Conservation (phyloP, 208 protist species). For the Crithidia acanthocephali region DNA sequence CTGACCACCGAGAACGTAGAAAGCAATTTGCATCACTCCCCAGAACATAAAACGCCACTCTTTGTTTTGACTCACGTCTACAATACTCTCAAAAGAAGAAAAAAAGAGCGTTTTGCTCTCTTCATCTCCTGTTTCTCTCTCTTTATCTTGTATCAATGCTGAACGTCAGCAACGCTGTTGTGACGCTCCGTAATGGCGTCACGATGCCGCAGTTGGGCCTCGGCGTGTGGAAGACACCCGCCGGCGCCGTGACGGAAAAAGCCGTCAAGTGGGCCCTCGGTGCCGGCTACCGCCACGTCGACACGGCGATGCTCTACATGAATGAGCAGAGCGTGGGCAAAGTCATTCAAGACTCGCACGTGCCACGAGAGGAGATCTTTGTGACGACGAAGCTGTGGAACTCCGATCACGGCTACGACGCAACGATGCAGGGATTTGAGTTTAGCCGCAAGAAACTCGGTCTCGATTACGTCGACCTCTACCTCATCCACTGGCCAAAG, state of each 20-base stretch:
- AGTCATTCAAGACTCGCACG: constrained; percentile 46
- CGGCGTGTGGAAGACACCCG: constrained; percentile 69
- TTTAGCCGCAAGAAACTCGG: constrained; percentile 68
- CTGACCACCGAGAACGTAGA: too few relatives aligned
- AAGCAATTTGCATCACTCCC: too few relatives aligned
- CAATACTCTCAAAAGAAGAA: too few relatives aligned
- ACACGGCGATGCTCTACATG: constrained; percentile 82
- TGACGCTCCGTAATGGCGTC: constrained; percentile 64
- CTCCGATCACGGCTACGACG: constrained; percentile 54
- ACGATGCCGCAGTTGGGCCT: constrained; percentile 87
- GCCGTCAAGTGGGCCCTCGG: constrained; percentile 61
- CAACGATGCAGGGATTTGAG: constrained; percentile 63
- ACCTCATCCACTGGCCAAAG: constrained; percentile 96
- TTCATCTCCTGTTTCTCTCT: background rate
- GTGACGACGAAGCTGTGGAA: constrained; percentile 91
- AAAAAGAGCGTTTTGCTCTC: too few relatives aligned
- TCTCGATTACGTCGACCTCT: constrained; percentile 95
- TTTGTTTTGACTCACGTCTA: too few relatives aligned
- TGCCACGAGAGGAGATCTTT: constrained; percentile 89
- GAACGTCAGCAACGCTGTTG: constrained; percentile 23
- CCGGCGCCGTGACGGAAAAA: constrained; percentile 46
- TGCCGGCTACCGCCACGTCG: constrained; percentile 89
- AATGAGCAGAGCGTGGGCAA: constrained; percentile 90
- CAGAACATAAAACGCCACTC: too few relatives aligned
- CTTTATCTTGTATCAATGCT: constrained; percentile 9